Evolutionary conservation across 2,329 filamentous ascomycete genomes (phyloP).

Genomic region (Allantophomopsis cytisporea): DNA sequence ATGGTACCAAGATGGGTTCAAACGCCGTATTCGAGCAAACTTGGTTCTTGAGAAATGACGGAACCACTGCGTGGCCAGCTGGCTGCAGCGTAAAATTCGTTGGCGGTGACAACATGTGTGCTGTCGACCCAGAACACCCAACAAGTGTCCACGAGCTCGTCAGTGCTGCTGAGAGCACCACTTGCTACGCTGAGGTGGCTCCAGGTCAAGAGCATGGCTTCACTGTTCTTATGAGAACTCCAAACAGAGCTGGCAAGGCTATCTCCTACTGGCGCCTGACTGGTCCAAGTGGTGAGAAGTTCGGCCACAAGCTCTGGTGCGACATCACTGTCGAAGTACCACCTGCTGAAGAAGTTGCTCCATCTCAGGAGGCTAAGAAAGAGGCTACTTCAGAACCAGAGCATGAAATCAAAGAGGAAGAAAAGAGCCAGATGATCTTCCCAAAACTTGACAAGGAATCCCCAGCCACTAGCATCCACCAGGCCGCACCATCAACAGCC

Average conservation of each 20-base stretch:
- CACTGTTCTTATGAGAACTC: slow-evolving; percentile 73
- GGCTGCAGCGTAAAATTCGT: slow-evolving; percentile 86
- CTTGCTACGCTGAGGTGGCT: slow-evolving; percentile 53
- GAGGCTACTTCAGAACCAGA: slow-evolving; percentile 16
- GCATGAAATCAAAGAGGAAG: slow-evolving; percentile 14
- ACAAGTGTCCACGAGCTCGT: slow-evolving; percentile 66
- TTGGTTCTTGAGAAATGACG: slow-evolving; percentile 83
- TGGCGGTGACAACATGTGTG: slow-evolving; percentile 93
- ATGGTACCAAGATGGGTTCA: slow-evolving; percentile 60
- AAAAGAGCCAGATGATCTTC: slow-evolving; percentile 76
- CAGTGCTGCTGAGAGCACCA: slow-evolving; percentile 70
- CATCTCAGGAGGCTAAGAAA: slow-evolving; percentile 1
- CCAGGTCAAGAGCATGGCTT: slow-evolving; percentile 69
- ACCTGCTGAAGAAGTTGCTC: slow-evolving; percentile 15
- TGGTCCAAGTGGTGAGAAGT: slow-evolving; percentile 63
- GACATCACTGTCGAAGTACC: slow-evolving; percentile 58
- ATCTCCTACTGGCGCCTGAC: slow-evolving; percentile 97
- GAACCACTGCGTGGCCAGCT: slow-evolving; percentile 66
- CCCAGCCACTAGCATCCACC: slow-evolving; percentile 65
- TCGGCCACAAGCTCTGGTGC: slow-evolving; percentile 92
- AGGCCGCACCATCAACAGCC: slow-evolving; percentile 33
- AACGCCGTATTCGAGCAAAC: slow-evolving; percentile 74
- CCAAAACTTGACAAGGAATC: slow-evolving; percentile 93
- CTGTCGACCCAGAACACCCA: slow-evolving; percentile 67
- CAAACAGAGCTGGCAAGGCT: slow-evolving; percentile 58